Percentiles rank a stretch among this genome's conserved stretches.
These are phyloP conservation scores for Spizellomyces punctatus DNA, from an alignment of 192 early-diverging fungal species.

Conservation along the genomic window DNA sequence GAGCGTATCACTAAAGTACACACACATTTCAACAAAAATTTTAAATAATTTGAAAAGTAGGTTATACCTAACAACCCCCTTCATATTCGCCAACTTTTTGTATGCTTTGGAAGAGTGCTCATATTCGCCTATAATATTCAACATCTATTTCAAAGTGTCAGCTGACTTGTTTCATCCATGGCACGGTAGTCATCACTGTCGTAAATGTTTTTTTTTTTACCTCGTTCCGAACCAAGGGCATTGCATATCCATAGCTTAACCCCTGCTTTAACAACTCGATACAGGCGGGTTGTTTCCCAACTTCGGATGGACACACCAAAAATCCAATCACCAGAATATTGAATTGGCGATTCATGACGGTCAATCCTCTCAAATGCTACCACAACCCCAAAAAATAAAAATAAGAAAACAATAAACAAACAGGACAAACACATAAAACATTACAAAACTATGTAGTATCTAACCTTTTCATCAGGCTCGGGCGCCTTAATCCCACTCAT, in stretches of 20 bases:
- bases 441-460: background rate
- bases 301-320: constrained; percentile 18
- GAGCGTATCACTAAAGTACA: constrained; percentile 3
- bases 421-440: background rate
- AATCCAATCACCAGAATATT: constrained; percentile 22
- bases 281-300: constrained; percentile 9
- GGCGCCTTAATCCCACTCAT: constrained; percentile 34
- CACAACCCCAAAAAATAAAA: too few species aligned
- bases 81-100: constrained; percentile 16
- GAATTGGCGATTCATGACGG: constrained; percentile 15
- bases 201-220: too few species aligned
- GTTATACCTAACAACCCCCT: background rate
- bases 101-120: constrained; percentile 17
- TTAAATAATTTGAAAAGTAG: too few species aligned
- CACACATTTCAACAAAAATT: too few species aligned
- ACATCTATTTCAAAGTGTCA: constrained; percentile 16
- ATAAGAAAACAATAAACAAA: too few species aligned
- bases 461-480: constrained; percentile 21
- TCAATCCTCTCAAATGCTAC: constrained; percentile 22
- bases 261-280: constrained; percentile 30
- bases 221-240: constrained; percentile 31
- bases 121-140: constrained; percentile 26
- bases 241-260: constrained; percentile 19
- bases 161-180: background rate
- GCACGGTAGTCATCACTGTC: too few species aligned